Base-by-base conservation (phyloP, 2,329 filamentous ascomycete species). In the Ophiostoma montium region DNA sequence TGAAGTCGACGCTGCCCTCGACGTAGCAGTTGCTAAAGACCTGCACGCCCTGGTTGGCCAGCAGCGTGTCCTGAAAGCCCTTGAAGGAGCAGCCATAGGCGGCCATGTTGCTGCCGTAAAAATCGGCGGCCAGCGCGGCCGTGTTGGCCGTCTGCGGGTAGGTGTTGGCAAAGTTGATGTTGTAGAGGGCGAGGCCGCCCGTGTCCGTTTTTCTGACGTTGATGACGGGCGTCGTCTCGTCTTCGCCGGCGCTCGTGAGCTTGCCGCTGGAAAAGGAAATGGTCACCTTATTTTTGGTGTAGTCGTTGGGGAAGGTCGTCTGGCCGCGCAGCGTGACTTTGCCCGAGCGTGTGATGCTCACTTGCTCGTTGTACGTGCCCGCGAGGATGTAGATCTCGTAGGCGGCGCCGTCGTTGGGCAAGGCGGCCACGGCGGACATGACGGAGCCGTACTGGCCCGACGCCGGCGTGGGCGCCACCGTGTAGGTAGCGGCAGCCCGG, bases 121-220 rank as follows among this genome's bases (percentile, higher is more conserved):
- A 61, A 46, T 63, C 60, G 9, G 58, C 62, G 2, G 62, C 62
- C 1, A 58, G 3, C 49, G 58, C 58, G 12, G 57, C 58, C 5
- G 57, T 57, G 49, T 53, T 57, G 10, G 54, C 35, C 19, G 55
- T 51, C 45, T 57, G 55, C 16, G 54, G 50, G 39, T 55, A 63
- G 2, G 58, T 60, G 52, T 64, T 65, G 51, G 55, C 46, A 44
- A 64, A 60, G 55, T 74, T 70, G 58, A 75, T 63, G 54, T 74
- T 74, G 62, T 74, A 74, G 10, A 74, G 61, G 51, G 70, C 72
- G 50, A 74, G 62, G 50, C 71, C 69, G 8, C 62, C 59, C 1
- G 67, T 65, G 51, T 59, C 50, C 0, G 60, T 65, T 48, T 68
- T 70, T 59, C 70, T 70, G 46, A 62, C 62, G 53, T 68, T 64